Base-by-base conservation (phyloP, 179 eudicot species). In the Spinacia oleracea region DNA sequence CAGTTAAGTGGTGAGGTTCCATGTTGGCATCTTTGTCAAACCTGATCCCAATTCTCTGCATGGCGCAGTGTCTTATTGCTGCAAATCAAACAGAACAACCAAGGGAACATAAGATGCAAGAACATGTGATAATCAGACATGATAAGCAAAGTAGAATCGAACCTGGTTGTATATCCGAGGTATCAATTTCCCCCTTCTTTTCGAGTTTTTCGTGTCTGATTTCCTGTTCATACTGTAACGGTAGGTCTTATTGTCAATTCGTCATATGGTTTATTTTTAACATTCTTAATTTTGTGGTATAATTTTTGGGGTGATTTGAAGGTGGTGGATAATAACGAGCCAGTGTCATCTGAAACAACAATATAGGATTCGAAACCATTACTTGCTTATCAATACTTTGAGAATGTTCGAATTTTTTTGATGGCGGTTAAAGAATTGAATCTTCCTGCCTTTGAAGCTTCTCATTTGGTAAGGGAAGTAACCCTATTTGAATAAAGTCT, bases 301-400 rank as follows among this genome's bases (percentile, higher is more conserved):
- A 25, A 27, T n/a, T 69, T n/a, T 68, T 48, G 20, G 20, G 60
- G 34, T 70, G 53, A 3, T 51, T 72, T 70, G 46, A 45, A 93
- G 98, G 96, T 92, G 58, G 97, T 96, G 79, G 92, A 89, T 78
- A 88, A 55, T 50, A 87, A 84, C 42, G 35, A 77, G 18, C 77
- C 90, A 27, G 20, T 80, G 60, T 82, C 90, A 45, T 84, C 90
- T 21, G 83, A 83, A 29, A 68, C 90, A 29, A 48, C 80, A 14
- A 72, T 67, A 63, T 90, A 96, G 98, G 97, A 94, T 84, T 86
- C 94, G 50, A 91, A 86, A 81, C 97, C 98, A 48, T 85, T 96
- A 89, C 94, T 95, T 27, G 99, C 99, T 10, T 96, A 90, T 90
- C 99, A 96, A 53, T 94, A 90, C 87, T 96, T 96, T 82, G 98